These are phyloP conservation scores for Stachybotrys elegans DNA, from an alignment of 2,329 filamentous ascomycete species.

Conservation along the genomic window DNA sequence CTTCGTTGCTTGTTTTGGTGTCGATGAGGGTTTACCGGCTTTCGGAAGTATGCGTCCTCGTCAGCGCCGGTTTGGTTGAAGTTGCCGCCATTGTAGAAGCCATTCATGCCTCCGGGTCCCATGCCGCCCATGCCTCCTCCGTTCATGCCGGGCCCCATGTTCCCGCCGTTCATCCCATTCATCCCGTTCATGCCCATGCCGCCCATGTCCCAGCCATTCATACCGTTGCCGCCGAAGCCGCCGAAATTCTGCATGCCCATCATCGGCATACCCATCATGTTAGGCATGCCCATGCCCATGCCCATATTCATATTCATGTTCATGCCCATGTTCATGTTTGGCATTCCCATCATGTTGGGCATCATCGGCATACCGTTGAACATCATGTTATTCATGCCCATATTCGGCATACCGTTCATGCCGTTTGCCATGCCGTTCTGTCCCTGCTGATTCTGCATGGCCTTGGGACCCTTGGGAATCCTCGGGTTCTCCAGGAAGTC, in stretches of 20 bases:
- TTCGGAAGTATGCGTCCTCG: conserved; percentile 89
- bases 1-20: conserved; percentile 77
- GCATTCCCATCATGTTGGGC: conserved; percentile 33
- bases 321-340: conserved; percentile 28
- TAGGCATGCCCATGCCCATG: conserved; percentile 30
- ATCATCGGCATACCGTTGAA: conserved; percentile 30
- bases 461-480: conserved; percentile 61
- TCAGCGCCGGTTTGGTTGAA: conserved; percentile 58
- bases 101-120: conserved; percentile 22
- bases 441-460: conserved; percentile 54
- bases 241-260: conserved; percentile 18
- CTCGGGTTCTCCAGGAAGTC: conserved; percentile 61
- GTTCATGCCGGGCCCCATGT: conserved; percentile 15
- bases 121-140: conserved; percentile 21
- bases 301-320: conserved; percentile 28
- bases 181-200: conserved; percentile 29
- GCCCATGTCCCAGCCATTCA: conserved; percentile 18
- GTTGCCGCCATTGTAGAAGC: conserved; percentile 29
- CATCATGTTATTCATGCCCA: conserved; percentile 33
- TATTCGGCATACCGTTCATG: conserved; percentile 41
- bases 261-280: conserved; percentile 16
- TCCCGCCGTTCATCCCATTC: conserved; percentile 22
- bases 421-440: conserved; percentile 40
- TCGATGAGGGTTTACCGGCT: conserved; percentile 90
- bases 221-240: conserved; percentile 22